phyloP scores from a whole-genome alignment of 2,329 filamentous ascomycete species.

The Beauveria sp. region DNA sequence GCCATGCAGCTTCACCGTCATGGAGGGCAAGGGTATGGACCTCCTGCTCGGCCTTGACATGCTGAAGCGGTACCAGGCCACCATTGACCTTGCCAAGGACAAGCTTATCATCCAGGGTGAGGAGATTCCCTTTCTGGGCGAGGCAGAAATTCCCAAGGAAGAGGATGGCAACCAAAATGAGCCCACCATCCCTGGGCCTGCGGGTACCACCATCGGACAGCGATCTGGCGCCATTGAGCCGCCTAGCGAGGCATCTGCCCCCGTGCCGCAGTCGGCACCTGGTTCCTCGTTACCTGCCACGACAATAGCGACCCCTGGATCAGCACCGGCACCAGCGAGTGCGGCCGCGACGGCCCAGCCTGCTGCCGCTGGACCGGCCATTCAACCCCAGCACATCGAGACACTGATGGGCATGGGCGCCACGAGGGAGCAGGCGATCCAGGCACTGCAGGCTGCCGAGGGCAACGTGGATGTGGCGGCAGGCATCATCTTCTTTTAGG shows the following conservation, averaged over 20 bases:
- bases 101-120: slow-evolving; percentile 82
- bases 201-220: slow-evolving; percentile 81
- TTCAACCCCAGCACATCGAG: slow-evolving; percentile 61
- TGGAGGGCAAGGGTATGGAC: slow-evolving; percentile 97
- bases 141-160: slow-evolving; percentile 88
- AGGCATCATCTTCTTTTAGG: slow-evolving; percentile 56
- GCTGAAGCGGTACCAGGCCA: slow-evolving; percentile 91
- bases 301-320: slow-evolving; percentile 12
- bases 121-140: slow-evolving; percentile 82
- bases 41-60: slow-evolving; percentile 90
- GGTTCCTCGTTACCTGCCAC: slow-evolving; percentile 11
- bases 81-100: slow-evolving; percentile 78
- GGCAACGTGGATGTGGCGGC: slow-evolving; percentile 89
- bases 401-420: slow-evolving; percentile 74
- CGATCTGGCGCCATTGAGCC: slow-evolving; percentile 65
- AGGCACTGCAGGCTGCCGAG: slow-evolving; percentile 71
- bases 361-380: slow-evolving; percentile 22
- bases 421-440: slow-evolving; percentile 64
- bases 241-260: slow-evolving; percentile 17
- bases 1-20: slow-evolving; percentile 94
- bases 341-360: slow-evolving; percentile 19
- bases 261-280: slow-evolving; percentile 17
- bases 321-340: slow-evolving; percentile 15
- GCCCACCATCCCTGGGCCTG: slow-evolving; percentile 75
- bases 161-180: slow-evolving; percentile 72